Evolutionary conservation across 305 asterid genomes (phyloP), one percentile per base, ranked within the genome.

Genomic region (Fraxinus sp.): DNA sequence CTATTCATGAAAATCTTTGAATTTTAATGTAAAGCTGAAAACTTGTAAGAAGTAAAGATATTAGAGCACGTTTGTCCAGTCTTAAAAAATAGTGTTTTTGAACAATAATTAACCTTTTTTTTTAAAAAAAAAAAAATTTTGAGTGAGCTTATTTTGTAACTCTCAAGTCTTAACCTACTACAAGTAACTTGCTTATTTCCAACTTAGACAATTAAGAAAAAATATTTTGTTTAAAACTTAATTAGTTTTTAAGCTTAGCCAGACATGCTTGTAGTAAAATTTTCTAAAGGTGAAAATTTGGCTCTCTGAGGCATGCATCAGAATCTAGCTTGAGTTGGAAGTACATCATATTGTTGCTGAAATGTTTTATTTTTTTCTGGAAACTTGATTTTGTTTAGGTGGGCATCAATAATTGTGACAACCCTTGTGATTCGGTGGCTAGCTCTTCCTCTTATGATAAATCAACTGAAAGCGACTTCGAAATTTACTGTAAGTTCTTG

Each of bases 401-500:
- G 99, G 97, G 93, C 89, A 78, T 87, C 99, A 18, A 90, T 95
- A 80, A 89, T 81, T 76, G 72, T 59, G 80, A 87, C 97, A 59
- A 91, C 98, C 16, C 16, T 94, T 81, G 20, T 94, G 82, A 93
- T 95, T 84, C 97, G 99, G 76, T 32, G 39, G 35, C 7, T 88
- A 66, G 92, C 92, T 78, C 62, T 93, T 88, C 99, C 99, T 24
- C 81, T 95, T 77, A 82, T 91, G 86, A 83, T 95, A 79, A 84
- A 93, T 87, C 95, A 91, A 85, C 85, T 95, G 85, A 95, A 94
- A 89, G 83, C 97, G 78, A 90, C 95, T 73, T 62, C 98, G 36
- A 91, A 89, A 86, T 88, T 94, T 14, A 81, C 96, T 33, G 99
- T 95, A 89, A 93, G 97, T 85, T 71, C 83, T 24, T 84, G 46